These are phyloP conservation scores for Vanrija sp. DNA, from an alignment of 1,284 basidiomycete genomes.

Conservation along the genomic window DNA sequence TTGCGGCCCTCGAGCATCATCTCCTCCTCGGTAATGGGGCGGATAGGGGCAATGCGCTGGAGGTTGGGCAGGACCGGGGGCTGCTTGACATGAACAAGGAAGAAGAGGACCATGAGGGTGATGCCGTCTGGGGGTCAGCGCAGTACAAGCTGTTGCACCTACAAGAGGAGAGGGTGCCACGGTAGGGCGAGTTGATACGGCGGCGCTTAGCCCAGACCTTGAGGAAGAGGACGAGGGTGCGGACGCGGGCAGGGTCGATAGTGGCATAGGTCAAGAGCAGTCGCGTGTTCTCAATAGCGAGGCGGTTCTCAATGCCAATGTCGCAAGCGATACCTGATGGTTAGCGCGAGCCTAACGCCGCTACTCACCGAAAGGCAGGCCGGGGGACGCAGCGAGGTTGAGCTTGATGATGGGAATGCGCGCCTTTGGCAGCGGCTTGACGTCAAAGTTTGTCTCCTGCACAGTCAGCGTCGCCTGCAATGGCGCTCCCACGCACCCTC, in stretches of 20 bases:
- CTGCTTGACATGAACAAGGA: constrained; percentile 93
- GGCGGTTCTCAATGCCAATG: constrained; percentile 95
- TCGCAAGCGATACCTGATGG: constrained; percentile 73
- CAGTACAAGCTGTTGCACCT: constrained; percentile 1
- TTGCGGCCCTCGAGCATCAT: constrained; percentile 80
- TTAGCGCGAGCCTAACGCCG: not conserved
- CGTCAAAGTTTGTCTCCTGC: constrained; percentile 85
- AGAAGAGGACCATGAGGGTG: constrained; percentile 95
- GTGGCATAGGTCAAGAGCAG: constrained; percentile 95
- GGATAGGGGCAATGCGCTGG: constrained; percentile 79
- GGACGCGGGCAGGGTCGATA: constrained; percentile 88
- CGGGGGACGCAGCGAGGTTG: constrained; percentile 81
- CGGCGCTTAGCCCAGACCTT: constrained; percentile 98
- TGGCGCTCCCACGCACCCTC: constrained; percentile 58
- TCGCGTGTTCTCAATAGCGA: constrained; percentile 95
- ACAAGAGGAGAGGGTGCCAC: constrained; percentile 89
- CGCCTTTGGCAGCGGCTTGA: constrained; percentile 93
- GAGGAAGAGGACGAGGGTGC: constrained; percentile 92
- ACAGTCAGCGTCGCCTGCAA: not conserved
- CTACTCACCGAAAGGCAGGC: constrained; percentile 67
- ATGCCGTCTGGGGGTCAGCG: constrained; percentile 63
- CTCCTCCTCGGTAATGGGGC: constrained; percentile 80
- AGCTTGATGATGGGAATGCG: constrained; percentile 99
- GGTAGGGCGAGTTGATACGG: constrained; percentile 97
- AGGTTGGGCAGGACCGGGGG: constrained; percentile 88